Conservation (phyloP, 495 filamentous ascomycete genomes). For the Tricharina praecox region DNA sequence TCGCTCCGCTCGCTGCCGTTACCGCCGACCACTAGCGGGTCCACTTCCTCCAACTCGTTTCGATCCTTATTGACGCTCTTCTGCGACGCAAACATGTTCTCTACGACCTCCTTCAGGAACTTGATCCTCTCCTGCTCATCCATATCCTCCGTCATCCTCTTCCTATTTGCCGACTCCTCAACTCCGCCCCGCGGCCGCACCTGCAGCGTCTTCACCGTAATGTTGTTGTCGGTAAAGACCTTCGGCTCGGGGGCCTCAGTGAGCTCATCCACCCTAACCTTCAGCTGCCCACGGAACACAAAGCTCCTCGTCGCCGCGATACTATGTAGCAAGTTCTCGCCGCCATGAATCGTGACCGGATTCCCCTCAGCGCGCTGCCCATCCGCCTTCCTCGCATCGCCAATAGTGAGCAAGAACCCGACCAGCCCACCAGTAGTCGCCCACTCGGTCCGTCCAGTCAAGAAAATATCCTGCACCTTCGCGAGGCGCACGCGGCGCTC, state of each 20-base stretch:
- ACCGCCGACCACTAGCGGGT: background rate
- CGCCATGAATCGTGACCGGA: conserved; percentile 54
- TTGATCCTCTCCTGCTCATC: background rate
- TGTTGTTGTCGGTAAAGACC: conserved; percentile 22
- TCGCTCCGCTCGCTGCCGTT: background rate
- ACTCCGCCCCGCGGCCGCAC: conserved; percentile 9
- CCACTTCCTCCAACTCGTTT: conserved; percentile 1
- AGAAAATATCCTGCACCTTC: conserved; percentile 56
- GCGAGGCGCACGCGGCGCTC: conserved; percentile 44
- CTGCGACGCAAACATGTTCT: conserved; percentile 20
- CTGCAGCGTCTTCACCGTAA: conserved; percentile 18
- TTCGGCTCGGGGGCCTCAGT: conserved; percentile 12
- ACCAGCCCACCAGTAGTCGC: conserved; percentile 59
- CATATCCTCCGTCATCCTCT: background rate
- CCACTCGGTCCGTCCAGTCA: conserved; percentile 66
- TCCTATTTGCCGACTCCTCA: background rate
- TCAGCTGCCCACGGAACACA: conserved; percentile 71
- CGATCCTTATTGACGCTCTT: background rate
- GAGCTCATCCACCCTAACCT: conserved; percentile 50
- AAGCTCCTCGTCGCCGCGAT: conserved; percentile 71
- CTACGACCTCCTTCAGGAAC: conserved; percentile 8
- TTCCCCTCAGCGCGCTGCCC: conserved; percentile 25
- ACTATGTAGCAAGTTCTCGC: conserved; percentile 57
- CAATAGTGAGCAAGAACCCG: conserved; percentile 66
- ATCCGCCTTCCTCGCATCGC: conserved; percentile 38